A percentile compares a stretch with the other conserved stretches of the same genome.
Evolutionary conservation across 2,329 filamentous ascomycete genomes (phyloP).

Genomic region (Arthrobotrys musiformis): DNA sequence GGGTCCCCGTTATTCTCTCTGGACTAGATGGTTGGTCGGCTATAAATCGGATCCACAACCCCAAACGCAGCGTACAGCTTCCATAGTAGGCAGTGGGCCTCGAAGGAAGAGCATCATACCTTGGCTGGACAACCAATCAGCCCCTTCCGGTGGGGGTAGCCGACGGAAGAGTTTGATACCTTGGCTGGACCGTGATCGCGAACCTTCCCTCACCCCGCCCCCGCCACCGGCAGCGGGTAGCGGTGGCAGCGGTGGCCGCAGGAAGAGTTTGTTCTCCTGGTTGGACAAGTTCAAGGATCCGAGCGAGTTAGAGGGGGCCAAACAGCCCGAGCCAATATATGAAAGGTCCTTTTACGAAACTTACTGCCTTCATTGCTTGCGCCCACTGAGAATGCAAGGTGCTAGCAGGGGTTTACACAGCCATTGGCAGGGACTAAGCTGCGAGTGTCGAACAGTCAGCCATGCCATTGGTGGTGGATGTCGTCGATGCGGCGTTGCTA

Average conservation of each 20-base stretch:
- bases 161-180: conserved; percentile 39
- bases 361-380: conserved; percentile 47
- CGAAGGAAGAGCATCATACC: conserved; percentile 44
- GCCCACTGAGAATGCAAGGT: conserved; percentile 35
- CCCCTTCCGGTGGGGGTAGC: not conserved
- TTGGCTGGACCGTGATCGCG: conserved; percentile 47
- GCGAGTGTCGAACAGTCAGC: conserved; percentile 35
- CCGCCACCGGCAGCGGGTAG: conserved; percentile 15
- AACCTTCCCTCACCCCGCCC: conserved; percentile 18
- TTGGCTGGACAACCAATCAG: conserved; percentile 35
- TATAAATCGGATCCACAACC: conserved; percentile 48
- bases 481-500: conserved; percentile 40
- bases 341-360: conserved; percentile 51
- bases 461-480: conserved; percentile 35
- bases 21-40: conserved; percentile 52
- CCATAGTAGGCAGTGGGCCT: conserved; percentile 12
- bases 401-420: conserved; percentile 42
- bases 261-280: conserved; percentile 53
- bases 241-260: not conserved
- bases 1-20: conserved; percentile 50
- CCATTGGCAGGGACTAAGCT: conserved; percentile 39
- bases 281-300: conserved; percentile 49
- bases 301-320: conserved; percentile 35
- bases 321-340: conserved; percentile 44
- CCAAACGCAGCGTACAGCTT: conserved; percentile 33